Percentiles rank a stretch among this genome's conserved stretches.
Evolutionary conservation across 352 stramenopile genomes (phyloP).

Genomic region (Globisporangium megalacanthum): DNA sequence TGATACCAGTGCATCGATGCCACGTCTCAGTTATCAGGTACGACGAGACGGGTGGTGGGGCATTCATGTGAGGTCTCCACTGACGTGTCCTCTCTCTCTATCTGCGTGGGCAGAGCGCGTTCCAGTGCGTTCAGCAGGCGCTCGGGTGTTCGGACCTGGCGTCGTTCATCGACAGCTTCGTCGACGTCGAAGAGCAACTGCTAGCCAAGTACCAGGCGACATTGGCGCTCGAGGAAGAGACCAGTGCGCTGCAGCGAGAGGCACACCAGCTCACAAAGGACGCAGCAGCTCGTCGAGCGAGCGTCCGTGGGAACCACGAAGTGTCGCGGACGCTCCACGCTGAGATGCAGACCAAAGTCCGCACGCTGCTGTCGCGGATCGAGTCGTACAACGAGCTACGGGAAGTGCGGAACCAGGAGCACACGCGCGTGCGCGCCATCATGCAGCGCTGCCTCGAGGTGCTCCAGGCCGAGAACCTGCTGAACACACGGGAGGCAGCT

Average conservation of each 20-base stretch:
- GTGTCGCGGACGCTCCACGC: slow-evolving; percentile 24
- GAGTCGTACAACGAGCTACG: slow-evolving; percentile 46
- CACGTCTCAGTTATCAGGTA: slow-evolving; percentile 11
- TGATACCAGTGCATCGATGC: background rate
- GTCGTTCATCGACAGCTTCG: slow-evolving; percentile 44
- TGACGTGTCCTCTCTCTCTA: background rate
- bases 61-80: background rate
- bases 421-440: slow-evolving; percentile 34
- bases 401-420: slow-evolving; percentile 43
- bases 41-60: too few species aligned
- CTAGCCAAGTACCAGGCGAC: slow-evolving; percentile 62
- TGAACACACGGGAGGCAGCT: slow-evolving; percentile 15
- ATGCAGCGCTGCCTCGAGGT: slow-evolving; percentile 63
- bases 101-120: slow-evolving; percentile 25
- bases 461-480: slow-evolving; percentile 38
- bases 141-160: slow-evolving; percentile 21
- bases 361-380: slow-evolving; percentile 23
- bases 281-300: slow-evolving; percentile 23
- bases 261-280: slow-evolving; percentile 22
- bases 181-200: slow-evolving; percentile 49
- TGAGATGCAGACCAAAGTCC: slow-evolving; percentile 29
- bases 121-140: slow-evolving; percentile 46
- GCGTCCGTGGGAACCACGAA: slow-evolving; percentile 30
- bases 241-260: slow-evolving; percentile 31
- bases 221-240: slow-evolving; percentile 45